Conservation (phyloP, 2,329 filamentous ascomycete genomes). For the Paecilomyces variotii region DNA sequence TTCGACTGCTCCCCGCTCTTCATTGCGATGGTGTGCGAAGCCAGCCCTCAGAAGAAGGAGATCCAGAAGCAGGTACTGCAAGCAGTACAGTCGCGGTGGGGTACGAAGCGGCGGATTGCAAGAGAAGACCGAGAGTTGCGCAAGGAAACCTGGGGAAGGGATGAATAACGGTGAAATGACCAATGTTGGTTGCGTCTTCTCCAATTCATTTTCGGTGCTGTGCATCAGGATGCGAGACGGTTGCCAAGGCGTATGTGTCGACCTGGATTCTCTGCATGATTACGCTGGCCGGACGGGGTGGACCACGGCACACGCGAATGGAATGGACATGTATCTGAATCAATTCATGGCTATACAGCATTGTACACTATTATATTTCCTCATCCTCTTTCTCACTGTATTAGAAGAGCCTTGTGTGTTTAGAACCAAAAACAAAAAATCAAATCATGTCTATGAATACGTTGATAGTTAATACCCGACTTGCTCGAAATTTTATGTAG, state of each 20-base stretch:
- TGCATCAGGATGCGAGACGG: not conserved
- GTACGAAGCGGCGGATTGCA: conserved; percentile 49
- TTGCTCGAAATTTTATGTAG: not conserved
- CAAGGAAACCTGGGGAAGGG: conserved; percentile 53
- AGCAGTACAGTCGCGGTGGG: conserved; percentile 53
- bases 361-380: not conserved
- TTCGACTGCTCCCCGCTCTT: conserved; percentile 58
- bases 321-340: not conserved
- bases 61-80: conserved; percentile 43
- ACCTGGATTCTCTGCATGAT: not conserved
- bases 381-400: not conserved
- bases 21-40: conserved; percentile 51
- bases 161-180: conserved; percentile 35
- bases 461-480: not conserved
- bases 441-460: not conserved
- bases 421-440: not conserved
- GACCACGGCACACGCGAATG: not conserved
- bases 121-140: conserved; percentile 54
- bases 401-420: not conserved
- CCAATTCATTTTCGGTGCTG: not conserved
- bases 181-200: not conserved
- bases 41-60: conserved; percentile 41
- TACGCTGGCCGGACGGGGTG: not conserved
- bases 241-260: not conserved
- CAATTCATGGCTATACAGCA: not conserved